A percentile compares a stretch with the other conserved stretches of the same genome.
These are phyloP conservation scores for Lentinus brumalis DNA, from an alignment of 768 basidiomycete genomes.

Conservation along the genomic window DNA sequence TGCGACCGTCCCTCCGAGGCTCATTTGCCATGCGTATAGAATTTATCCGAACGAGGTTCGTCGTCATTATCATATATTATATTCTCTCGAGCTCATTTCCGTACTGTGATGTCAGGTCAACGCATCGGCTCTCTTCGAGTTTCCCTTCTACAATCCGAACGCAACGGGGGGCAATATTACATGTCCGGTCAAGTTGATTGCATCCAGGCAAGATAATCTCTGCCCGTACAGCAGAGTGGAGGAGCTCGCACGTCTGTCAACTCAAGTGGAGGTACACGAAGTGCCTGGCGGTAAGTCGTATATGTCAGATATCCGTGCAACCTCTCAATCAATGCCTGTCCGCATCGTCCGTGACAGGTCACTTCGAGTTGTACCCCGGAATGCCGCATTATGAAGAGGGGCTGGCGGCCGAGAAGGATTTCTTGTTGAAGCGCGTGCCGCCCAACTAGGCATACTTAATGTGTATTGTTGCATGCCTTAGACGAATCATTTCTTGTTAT, in stretches of 20 bases:
- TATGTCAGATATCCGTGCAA: not conserved
- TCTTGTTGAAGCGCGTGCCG: slow-evolving; percentile 3
- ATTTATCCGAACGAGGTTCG: slow-evolving; percentile 18
- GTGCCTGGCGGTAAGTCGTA: slow-evolving; percentile 6
- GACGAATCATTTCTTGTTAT: no score
- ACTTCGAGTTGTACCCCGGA: slow-evolving; percentile 17
- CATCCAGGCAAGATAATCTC: slow-evolving; percentile 10
- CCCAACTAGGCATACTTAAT: not conserved
- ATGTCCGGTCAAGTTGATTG: slow-evolving; percentile 15
- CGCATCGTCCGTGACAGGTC: not conserved
- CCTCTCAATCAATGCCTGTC: not conserved
- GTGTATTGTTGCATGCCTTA: no score
- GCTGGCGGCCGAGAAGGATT: slow-evolving; percentile 8
- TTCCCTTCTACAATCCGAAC: slow-evolving; percentile 13
- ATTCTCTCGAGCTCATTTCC: no score
- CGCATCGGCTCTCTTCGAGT: slow-evolving; percentile 17
- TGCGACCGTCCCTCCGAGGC: not conserved
- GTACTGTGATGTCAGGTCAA: slow-evolving; percentile 2
- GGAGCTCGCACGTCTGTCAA: slow-evolving; percentile 2
- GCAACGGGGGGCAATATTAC: slow-evolving; percentile 8
- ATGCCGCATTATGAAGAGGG: not conserved
- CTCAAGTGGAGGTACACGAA: not conserved
- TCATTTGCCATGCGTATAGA: not conserved
- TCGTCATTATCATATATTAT: not conserved
- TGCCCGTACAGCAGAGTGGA: not conserved